Conservation (phyloP, 2,329 filamentous ascomycete genomes). For the Polytolypa hystricis region DNA sequence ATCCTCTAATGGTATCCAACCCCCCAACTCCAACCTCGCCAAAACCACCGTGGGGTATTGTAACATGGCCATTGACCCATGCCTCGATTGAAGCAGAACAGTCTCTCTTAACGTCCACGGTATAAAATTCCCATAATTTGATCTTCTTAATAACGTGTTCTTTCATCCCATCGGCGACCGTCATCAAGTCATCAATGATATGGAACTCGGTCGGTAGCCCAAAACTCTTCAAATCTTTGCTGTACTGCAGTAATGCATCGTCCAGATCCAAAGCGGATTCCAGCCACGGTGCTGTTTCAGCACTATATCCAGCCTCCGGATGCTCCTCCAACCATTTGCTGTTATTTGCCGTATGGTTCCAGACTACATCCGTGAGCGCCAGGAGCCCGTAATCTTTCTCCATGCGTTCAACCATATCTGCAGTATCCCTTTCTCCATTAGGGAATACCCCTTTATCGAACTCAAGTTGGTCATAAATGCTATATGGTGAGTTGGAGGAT, state of each 20-base stretch:
- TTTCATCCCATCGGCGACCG: constrained; percentile 77
- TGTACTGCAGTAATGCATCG: constrained; percentile 55
- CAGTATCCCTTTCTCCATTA: constrained; percentile 70
- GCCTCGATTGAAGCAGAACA: constrained; percentile 56
- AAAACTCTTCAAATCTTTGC: constrained; percentile 50
- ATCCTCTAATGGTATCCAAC: constrained; percentile 42
- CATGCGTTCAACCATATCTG: constrained; percentile 65
- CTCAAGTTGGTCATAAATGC: constrained; percentile 78
- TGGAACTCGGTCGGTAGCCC: constrained; percentile 67
- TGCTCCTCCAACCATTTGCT: constrained; percentile 89
- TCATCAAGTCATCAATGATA: constrained; percentile 58
- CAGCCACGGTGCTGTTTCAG: constrained; percentile 71
- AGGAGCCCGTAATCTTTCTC: constrained; percentile 75
- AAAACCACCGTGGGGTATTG: constrained; percentile 44
- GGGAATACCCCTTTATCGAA: constrained; percentile 80
- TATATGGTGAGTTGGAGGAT: constrained; percentile 91
- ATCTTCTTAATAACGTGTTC: constrained; percentile 65
- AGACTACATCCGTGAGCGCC: constrained; percentile 88
- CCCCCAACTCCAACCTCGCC: constrained; percentile 38
- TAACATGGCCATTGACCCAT: constrained; percentile 55
- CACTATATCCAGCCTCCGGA: constrained; percentile 90
- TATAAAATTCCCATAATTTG: constrained; percentile 89
- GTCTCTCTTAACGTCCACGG: constrained; percentile 65
- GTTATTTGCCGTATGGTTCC: constrained; percentile 96
- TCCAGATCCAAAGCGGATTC: constrained; percentile 63